Percentiles rank a stretch among this genome's conserved stretches.
These are phyloP conservation scores for Backusella sp. DNA, from an alignment of 192 early-diverging fungal genomes.

Conservation along the genomic window DNA sequence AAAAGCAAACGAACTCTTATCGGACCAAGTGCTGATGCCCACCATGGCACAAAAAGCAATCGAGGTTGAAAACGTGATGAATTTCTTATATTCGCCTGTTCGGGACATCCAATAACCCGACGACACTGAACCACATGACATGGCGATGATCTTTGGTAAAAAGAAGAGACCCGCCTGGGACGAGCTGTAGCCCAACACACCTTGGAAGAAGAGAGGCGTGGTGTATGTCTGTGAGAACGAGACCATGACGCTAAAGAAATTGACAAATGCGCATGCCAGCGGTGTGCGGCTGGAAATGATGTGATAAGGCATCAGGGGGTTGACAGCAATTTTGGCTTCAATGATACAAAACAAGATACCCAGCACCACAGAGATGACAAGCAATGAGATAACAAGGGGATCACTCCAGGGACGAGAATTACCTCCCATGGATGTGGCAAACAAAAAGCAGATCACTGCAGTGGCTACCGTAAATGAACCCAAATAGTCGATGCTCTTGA, in stretches of 20 bases:
- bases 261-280: slow-evolving; percentile 33
- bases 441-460: slow-evolving; percentile 41
- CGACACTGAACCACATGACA: slow-evolving; percentile 26
- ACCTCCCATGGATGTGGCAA: slow-evolving; percentile 57
- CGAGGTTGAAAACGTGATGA: slow-evolving; percentile 47
- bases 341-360: slow-evolving; percentile 38
- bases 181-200: slow-evolving; percentile 24
- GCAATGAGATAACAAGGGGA: slow-evolving; percentile 39
- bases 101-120: slow-evolving; percentile 32
- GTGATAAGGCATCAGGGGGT: slow-evolving; percentile 64
- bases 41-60: slow-evolving; percentile 53
- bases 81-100: slow-evolving; percentile 29
- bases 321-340: slow-evolving; percentile 59
- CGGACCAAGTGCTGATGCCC: slow-evolving; percentile 53
- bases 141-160: slow-evolving; percentile 28
- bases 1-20: slow-evolving; percentile 46
- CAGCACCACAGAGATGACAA: slow-evolving; percentile 26
- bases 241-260: slow-evolving; percentile 47
- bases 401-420: slow-evolving; percentile 50
- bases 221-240: slow-evolving; percentile 32
- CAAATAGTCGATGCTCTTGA: slow-evolving; percentile 49
- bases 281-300: slow-evolving; percentile 53
- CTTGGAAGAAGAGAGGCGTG: slow-evolving; percentile 41
- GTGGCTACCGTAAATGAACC: slow-evolving; percentile 43
- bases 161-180: slow-evolving; percentile 29